Conservation (phyloP, 257 asterid genomes). For the Capsicum baccatum region DNA sequence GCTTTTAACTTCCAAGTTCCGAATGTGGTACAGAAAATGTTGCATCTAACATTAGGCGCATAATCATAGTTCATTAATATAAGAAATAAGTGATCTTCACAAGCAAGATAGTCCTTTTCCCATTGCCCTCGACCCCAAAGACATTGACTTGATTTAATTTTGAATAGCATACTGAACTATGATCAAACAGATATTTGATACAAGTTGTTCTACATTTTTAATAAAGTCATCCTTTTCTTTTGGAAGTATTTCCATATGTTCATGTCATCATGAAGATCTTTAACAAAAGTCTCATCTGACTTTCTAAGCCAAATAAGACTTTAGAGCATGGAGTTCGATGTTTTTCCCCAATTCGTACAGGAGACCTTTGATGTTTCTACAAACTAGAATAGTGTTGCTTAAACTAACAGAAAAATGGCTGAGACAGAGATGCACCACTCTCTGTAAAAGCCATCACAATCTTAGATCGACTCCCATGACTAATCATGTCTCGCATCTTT, state of each 20-base stretch:
- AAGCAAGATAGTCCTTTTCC: conserved; percentile 15
- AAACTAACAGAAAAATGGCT: background rate
- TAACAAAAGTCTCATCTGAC: conserved; percentile 5
- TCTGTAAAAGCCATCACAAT: background rate
- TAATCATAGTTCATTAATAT: background rate
- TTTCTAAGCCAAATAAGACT: background rate
- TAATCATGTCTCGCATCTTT: background rate
- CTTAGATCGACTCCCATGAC: background rate
- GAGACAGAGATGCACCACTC: background rate
- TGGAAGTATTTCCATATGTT: background rate
- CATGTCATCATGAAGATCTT: conserved; percentile 12
- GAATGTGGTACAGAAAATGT: conserved; percentile 18
- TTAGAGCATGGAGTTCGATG: conserved; percentile 1
- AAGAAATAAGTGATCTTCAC: conserved; percentile 22
- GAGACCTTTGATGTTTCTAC: conserved; percentile 3
- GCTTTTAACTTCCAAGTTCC: conserved; percentile 1
- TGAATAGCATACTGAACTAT: conserved; percentile 8
- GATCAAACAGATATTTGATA: conserved; percentile 4
- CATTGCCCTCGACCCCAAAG: background rate
- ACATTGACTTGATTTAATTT: conserved; percentile 5
- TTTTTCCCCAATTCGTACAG: background rate
- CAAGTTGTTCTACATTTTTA: background rate
- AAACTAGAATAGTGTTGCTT: background rate
- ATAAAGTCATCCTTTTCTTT: conserved; percentile 2
- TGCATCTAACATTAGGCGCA: conserved; percentile 18